Evolutionary conservation across 2,329 filamentous ascomycete genomes (phyloP).

Genomic region (Botrytis byssoidea): DNA sequence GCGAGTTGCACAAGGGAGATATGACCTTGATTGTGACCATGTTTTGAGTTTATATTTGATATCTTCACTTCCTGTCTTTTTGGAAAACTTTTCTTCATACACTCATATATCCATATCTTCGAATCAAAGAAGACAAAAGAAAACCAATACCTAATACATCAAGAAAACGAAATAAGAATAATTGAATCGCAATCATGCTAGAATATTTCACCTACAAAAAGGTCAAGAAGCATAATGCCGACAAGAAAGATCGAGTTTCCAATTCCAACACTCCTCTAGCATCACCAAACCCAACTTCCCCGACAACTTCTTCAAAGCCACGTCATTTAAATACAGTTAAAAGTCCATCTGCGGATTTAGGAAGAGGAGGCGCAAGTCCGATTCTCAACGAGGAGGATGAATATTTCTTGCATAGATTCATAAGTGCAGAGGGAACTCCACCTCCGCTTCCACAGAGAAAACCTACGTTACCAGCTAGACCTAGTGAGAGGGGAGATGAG

Average conservation of each 20-base stretch:
- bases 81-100: background rate
- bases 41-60: background rate
- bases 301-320: background rate
- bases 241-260: conserved; percentile 41
- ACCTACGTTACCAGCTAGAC: conserved; percentile 21
- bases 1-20: background rate
- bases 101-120: background rate
- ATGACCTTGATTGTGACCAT: conserved; percentile 11
- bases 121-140: background rate
- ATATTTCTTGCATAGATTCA: conserved; percentile 55
- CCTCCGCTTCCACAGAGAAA: conserved; percentile 51
- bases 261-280: conserved; percentile 20
- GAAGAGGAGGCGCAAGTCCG: conserved; percentile 35
- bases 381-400: conserved; percentile 58
- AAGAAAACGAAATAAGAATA: background rate
- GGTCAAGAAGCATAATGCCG: conserved; percentile 57
- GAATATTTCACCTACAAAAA: conserved; percentile 64
- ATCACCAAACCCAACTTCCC: conserved; percentile 2
- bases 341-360: conserved; percentile 22
- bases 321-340: conserved; percentile 3
- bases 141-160: background rate
- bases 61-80: background rate
- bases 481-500: background rate
- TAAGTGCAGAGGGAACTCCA: conserved; percentile 48
- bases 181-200: conserved; percentile 49